Evolutionary conservation across 2,329 filamentous ascomycete genomes (phyloP), one percentile per base, ranked within the genome.

Genomic region (Aspergillus sp.): DNA sequence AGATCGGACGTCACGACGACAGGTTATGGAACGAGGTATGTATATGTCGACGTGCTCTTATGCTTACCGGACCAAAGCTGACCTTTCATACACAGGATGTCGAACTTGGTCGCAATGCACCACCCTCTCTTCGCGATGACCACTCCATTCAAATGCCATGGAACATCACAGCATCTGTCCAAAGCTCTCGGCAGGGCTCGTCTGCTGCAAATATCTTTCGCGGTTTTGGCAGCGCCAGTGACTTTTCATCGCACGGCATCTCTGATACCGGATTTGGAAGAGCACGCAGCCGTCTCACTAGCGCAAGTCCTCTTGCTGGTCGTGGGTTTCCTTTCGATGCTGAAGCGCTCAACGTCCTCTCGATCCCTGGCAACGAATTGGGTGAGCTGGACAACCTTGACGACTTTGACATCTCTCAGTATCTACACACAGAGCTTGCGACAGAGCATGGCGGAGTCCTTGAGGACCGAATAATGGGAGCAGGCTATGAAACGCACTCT

Each of bases 101-200:
- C 19, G 92, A 96, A 73, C 75, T 91, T 23, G 90, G 88, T 19
- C 86, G 91, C 75, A 86, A 91, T 45, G 89, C 85, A 1, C 84
- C 81, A 0, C 82, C 85, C 0, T 84, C 85, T 7, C 82, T 95
- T 56, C 85, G 86, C 4, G 90, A 96, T 60, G 85, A 88, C 56
- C 84, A 85, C 28, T 85, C 85, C 23, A 85, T 84, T 4, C 78
- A 83, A n/a, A 87, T 90, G 82, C 88, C 88, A 10, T 91, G 88
- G 88, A 90, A 90, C 64, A 77, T 84, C 48, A 85, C 81, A 7
- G 81, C 83, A 3, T 86, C 85, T 2, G 69, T 82, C 4, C 79
- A 82, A 55, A 82, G 82, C 55, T 87, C 85, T 48, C 80, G 77
- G 25, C 76, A 79, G 23, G 81, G 77, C 12, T 77, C 74, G 38